Percentiles rank a stretch among this genome's conserved stretches.
phyloP scores from a whole-genome alignment of 2,329 filamentous ascomycete species.

The Fusarium virguliforme region DNA sequence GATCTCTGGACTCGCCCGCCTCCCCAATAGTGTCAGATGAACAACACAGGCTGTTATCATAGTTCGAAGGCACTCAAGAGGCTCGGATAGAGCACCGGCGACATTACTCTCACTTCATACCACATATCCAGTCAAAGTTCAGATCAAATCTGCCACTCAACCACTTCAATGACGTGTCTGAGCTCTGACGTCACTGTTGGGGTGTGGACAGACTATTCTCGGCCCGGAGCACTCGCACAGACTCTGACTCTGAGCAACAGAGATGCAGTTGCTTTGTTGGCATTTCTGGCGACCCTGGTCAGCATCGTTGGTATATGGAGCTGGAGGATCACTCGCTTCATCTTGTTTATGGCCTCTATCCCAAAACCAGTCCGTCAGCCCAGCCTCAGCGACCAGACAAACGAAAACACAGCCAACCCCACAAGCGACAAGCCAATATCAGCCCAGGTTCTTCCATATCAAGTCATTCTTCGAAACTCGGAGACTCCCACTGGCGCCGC shows the following conservation, averaged over 20 bases:
- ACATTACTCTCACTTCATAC: neutral
- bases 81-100: neutral
- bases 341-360: neutral
- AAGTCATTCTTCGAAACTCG: conserved; percentile 2
- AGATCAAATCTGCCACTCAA: neutral
- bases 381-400: neutral
- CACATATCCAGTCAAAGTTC: neutral
- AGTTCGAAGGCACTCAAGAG: neutral
- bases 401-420: neutral
- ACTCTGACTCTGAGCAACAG: conserved; percentile 7
- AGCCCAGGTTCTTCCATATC: neutral
- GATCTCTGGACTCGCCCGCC: too few species aligned
- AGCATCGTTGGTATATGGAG: conserved; percentile 3
- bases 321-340: conserved; percentile 13
- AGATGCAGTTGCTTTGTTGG: conserved; percentile 1
- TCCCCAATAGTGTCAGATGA: neutral
- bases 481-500: neutral
- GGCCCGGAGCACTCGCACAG: neutral
- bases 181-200: neutral
- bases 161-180: neutral
- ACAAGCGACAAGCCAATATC: neutral
- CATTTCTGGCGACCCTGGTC: conserved; percentile 10
- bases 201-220: conserved; percentile 5
- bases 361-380: neutral
- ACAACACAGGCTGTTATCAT: neutral